Percentiles rank a stretch among this genome's conserved stretches.
These are phyloP conservation scores for Microglena sp. DNA, from an alignment of 139 green algal species.

Conservation along the genomic window DNA sequence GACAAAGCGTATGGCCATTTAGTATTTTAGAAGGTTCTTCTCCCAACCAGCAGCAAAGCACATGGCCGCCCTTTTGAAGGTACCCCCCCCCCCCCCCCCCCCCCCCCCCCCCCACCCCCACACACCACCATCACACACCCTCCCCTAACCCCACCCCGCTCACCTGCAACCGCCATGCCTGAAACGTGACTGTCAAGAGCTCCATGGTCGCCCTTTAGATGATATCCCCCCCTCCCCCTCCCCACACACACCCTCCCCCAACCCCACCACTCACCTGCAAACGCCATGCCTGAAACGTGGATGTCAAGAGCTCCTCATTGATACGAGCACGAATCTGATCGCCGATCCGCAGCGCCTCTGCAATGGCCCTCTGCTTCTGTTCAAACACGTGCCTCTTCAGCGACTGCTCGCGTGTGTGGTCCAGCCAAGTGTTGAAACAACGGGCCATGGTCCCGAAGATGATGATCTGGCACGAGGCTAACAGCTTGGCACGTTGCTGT, in stretches of 20 bases:
- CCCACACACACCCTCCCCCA: too few relatives aligned
- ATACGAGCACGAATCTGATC: slow-evolving; percentile 25
- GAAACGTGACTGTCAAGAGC: slow-evolving; percentile 22
- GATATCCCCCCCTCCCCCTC: too few relatives aligned
- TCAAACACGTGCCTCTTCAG: slow-evolving; percentile 29
- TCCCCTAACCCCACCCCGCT: too few relatives aligned
- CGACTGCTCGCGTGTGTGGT: slow-evolving; percentile 9
- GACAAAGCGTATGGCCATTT: too few relatives aligned
- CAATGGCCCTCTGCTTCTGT: slow-evolving; percentile 38
- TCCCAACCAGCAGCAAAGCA: neutral
- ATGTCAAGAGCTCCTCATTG: slow-evolving; percentile 19
- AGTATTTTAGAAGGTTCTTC: neutral
- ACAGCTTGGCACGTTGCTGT: slow-evolving; percentile 15
- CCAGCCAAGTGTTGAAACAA: slow-evolving; percentile 22
- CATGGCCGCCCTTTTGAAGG: neutral
- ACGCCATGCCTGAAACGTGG: slow-evolving; percentile 22
- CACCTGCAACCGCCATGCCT: slow-evolving; percentile 18
- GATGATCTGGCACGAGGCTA: slow-evolving; percentile 12
- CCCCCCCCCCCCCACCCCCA: too few relatives aligned
- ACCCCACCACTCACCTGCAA: slow-evolving; percentile 9
- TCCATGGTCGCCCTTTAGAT: slow-evolving; percentile 1
- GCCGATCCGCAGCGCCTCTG: slow-evolving; percentile 31
- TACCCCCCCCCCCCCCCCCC: too few relatives aligned
- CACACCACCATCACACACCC: too few relatives aligned
- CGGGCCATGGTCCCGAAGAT: slow-evolving; percentile 16